Evolutionary conservation across 139 green algal genomes (phyloP), one percentile per base, ranked within the genome.

Genomic region (Microglena sp.): DNA sequence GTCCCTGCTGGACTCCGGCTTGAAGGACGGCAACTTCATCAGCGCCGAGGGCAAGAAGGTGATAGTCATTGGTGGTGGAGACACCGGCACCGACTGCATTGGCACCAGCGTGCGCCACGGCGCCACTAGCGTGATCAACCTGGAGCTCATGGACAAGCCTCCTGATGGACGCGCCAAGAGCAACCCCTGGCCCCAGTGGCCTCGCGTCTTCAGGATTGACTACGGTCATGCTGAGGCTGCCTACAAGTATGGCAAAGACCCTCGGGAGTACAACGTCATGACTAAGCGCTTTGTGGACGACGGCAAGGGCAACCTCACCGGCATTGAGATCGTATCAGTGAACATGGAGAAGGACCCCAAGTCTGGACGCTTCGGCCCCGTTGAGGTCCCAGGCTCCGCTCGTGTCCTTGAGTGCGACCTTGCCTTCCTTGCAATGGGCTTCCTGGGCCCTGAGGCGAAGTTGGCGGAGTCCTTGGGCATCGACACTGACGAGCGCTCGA

Each of bases 1-100:
- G 77, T 84, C 62, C 59, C 79, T 97, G 72, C 79, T 97, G 70
- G 92, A 97, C 74, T 72, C 68, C 33, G 60, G 81, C 24, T 84
- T 95, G 11, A 26, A 67, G 58, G 58, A 65, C 32, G 67, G 75
- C 27, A 79, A 89, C 40, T 97, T 90, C 86, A 95, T 98, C 80
- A 79, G 55, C 34, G 82, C 82, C 18, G 64, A 55, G 64, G 90
- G 81, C 72, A 97, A 97, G 84, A 88, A 88, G 64, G 91, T 98
- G 28, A 72, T 98, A 7, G 92, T 98, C 21, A 98, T 98, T 71
- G 92, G 92, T 36, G 92, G 92, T 29, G 92, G 92, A 5, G 92
- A 98, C 82, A 98, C 92, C 0, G 92, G 92, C 68, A 98, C 92
- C 0, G 92, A 98, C 78, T 98, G 92, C 88, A 98, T 98, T 54